Evolutionary conservation across 2,329 filamentous ascomycete genomes (phyloP), one percentile per base, ranked within the genome.

Genomic region (Pseudogymnoascus sp.): DNA sequence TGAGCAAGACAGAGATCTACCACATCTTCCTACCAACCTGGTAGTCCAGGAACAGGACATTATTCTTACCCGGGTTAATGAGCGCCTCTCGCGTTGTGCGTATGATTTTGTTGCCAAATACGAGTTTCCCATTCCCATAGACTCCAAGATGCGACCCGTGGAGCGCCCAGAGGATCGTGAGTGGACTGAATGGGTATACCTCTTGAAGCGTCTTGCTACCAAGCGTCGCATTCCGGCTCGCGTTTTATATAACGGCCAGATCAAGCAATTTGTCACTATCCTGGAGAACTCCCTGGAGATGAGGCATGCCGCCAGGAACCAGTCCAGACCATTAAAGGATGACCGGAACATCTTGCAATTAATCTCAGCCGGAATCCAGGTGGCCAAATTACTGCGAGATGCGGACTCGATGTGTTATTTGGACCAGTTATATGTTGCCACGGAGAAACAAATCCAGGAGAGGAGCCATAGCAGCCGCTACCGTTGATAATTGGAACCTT

Each of bases 41-140:
- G 83, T 90, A 71, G 87, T 91, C 62, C 86, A 91, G 76, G 91
- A 96, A 76, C 91, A 96, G 79, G 90, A 95, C 77, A 84, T 83
- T 72, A 89, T 96, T 69, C 80, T 95, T 64, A 85, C 84, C 64
- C 84, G 88, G 75, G 90, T 95, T 75, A 95, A 95, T 78, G 90
- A 93, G 76, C 84, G 90, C 66, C 80, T 96, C 54, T 92, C 90
- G 23, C 88, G 89, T 75, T 95, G 90, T 74, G 91, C 90, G 34
- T 96, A 89, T 80, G 90, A 96, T 77, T 96, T 96, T 76, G 87
- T 96, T 71, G 91, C 91, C 70, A 92, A 91, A 76, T 95, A 95
- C 74, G 90, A 93, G 76, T 96, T 96, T 73, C 91, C 91, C 11
- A 92, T 96, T 69, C 91, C 91, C 10, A 77, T 95, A 70, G 69